Evolutionary conservation across 73 alveolate genomes (phyloP).

Genomic region (Paramecium sexaurelia): DNA sequence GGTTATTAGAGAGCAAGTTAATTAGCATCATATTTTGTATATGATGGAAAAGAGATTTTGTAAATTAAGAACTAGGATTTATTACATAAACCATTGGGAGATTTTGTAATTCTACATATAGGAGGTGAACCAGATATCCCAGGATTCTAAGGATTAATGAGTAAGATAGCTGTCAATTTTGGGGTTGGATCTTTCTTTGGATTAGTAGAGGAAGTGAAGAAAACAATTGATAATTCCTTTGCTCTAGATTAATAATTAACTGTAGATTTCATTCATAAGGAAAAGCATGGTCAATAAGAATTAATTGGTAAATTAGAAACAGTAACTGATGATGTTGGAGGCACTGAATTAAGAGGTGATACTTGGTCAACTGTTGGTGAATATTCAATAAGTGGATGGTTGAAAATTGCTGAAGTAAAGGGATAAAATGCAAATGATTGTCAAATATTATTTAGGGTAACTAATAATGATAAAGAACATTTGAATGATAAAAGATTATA

Average conservation of each 20-base stretch:
- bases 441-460: not conserved
- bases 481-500: not conserved
- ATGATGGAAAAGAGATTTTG: not conserved
- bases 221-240: not conserved
- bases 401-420: not conserved
- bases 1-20: conserved; percentile 2
- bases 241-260: conserved; percentile 6
- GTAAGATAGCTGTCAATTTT: not conserved
- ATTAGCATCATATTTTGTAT: not conserved
- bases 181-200: conserved; percentile 23
- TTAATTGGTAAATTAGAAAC: not conserved
- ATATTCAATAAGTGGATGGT: conserved; percentile 44
- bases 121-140: conserved; percentile 39
- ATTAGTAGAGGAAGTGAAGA: not conserved
- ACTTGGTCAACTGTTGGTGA: conserved; percentile 53
- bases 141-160: not conserved
- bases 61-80: not conserved
- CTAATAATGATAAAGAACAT: conserved; percentile 44
- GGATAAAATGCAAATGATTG: not conserved
- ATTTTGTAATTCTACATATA: not conserved
- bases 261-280: not conserved
- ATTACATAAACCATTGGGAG: conserved; percentile 14
- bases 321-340: not conserved
- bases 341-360: conserved; percentile 35
- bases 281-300: conserved; percentile 32